Conservation (phyloP, 2,329 filamentous ascomycete species). For the Sclerotinia minor region DNA sequence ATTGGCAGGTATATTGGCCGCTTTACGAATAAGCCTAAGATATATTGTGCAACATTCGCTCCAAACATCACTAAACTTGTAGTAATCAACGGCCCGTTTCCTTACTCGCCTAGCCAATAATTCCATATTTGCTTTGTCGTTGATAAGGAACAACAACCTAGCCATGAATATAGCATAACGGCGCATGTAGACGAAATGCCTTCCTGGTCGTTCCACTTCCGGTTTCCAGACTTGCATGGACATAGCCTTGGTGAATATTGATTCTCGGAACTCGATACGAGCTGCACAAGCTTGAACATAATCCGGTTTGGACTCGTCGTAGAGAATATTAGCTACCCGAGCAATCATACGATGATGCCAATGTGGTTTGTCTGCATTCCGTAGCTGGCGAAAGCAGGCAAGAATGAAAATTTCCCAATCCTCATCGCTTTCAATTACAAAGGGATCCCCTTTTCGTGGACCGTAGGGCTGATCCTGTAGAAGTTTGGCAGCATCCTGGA, state of each 20-base stretch:
- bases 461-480: slow-evolving; percentile 41
- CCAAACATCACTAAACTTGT: slow-evolving; percentile 37
- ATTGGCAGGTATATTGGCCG: slow-evolving; percentile 57
- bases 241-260: slow-evolving; percentile 76
- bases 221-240: slow-evolving; percentile 73
- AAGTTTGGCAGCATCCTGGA: slow-evolving; percentile 41
- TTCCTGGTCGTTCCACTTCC: slow-evolving; percentile 66
- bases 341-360: slow-evolving; percentile 75
- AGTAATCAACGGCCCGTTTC: slow-evolving; percentile 58
- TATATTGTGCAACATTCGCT: slow-evolving; percentile 38
- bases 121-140: slow-evolving; percentile 63
- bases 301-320: slow-evolving; percentile 53
- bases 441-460: slow-evolving; percentile 36
- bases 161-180: slow-evolving; percentile 69
- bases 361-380: slow-evolving; percentile 64
- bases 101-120: slow-evolving; percentile 63
- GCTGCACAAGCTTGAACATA: slow-evolving; percentile 53
- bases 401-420: slow-evolving; percentile 63
- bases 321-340: slow-evolving; percentile 61
- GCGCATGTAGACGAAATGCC: slow-evolving; percentile 74
- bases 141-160: slow-evolving; percentile 58
- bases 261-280: slow-evolving; percentile 64
- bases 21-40: slow-evolving; percentile 54
- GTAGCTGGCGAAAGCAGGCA: slow-evolving; percentile 41
- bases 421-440: slow-evolving; percentile 41